Conservation (phyloP, 805 yeast genomes). For the Metschnikowia reukaufii region DNA sequence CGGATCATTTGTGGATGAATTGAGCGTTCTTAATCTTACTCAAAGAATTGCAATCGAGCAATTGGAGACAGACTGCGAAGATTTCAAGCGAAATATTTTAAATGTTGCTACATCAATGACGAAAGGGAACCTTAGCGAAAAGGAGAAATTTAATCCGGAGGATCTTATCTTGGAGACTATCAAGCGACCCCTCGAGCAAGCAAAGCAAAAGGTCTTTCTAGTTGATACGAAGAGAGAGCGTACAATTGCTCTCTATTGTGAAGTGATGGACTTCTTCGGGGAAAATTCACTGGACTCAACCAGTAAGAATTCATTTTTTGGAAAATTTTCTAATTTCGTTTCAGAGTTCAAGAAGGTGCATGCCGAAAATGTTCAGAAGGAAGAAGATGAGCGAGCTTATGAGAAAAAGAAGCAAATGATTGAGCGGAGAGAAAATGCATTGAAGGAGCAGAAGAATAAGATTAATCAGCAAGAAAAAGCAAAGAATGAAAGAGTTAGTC, state of each 20-base stretch:
- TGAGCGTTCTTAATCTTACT: slow-evolving; percentile 56
- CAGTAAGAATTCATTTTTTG: slow-evolving; percentile 69
- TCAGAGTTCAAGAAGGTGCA: slow-evolving; percentile 78
- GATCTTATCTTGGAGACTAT: slow-evolving; percentile 69
- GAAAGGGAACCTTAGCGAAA: slow-evolving; percentile 83
- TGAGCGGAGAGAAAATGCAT: slow-evolving; percentile 25
- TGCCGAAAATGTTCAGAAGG: slow-evolving; percentile 72
- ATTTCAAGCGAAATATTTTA: slow-evolving; percentile 56
- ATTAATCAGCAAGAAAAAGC: slow-evolving; percentile 2
- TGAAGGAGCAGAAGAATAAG: slow-evolving; percentile 14
- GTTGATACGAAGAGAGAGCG: slow-evolving; percentile 62
- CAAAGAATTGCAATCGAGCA: slow-evolving; percentile 82
- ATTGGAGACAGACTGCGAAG: slow-evolving; percentile 67
- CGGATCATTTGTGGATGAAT: slow-evolving; percentile 72
- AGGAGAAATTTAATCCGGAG: slow-evolving; percentile 74
- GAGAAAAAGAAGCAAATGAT: slow-evolving; percentile 37
- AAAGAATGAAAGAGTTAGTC: slow-evolving; percentile 1
- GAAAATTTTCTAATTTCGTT: slow-evolving; percentile 76
- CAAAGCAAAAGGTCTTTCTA: slow-evolving; percentile 65
- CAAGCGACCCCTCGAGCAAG: slow-evolving; percentile 67
- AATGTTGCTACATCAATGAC: slow-evolving; percentile 74
- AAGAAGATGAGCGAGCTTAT: slow-evolving; percentile 65
- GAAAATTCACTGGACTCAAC: slow-evolving; percentile 75
- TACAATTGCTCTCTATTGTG: slow-evolving; percentile 64
- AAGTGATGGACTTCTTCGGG: slow-evolving; percentile 82